phyloP scores from a whole-genome alignment of 768 basidiomycete genomes.

The Pulveroboletus sp. region DNA sequence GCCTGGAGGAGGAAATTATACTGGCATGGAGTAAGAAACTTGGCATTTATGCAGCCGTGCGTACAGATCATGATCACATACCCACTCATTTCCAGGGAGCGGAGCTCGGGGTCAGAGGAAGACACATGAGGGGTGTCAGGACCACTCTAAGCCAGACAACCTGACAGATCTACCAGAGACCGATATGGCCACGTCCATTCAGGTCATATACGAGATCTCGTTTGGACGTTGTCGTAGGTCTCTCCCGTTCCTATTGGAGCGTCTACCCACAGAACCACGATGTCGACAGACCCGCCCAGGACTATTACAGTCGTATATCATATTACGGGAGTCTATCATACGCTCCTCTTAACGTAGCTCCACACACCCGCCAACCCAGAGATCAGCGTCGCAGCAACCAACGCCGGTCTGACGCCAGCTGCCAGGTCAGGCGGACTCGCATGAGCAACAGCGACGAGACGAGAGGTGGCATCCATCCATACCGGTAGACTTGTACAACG shows the following conservation, averaged over 20 bases:
- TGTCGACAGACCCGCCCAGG: conserved; percentile 34
- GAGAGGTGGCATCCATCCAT: conserved; percentile 34
- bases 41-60: conserved; percentile 36
- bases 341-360: conserved; percentile 89
- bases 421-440: conserved; percentile 31
- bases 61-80: conserved; percentile 34
- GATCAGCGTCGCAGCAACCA: conserved; percentile 85
- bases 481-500: conserved; percentile 93
- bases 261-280: conserved; percentile 20
- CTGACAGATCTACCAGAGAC: conserved; percentile 33
- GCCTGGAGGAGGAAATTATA: conserved; percentile 27
- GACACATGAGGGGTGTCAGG: conserved; percentile 36
- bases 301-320: conserved; percentile 42
- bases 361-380: conserved; percentile 88
- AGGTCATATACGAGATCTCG: conserved; percentile 29
- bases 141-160: conserved; percentile 28
- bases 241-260: conserved; percentile 23
- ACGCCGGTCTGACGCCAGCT: conserved; percentile 91
- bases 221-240: conserved; percentile 24
- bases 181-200: conserved; percentile 32
- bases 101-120: conserved; percentile 38
- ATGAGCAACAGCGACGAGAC: conserved; percentile 33
- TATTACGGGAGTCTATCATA: conserved; percentile 54
- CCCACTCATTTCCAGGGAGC: conserved; percentile 38
- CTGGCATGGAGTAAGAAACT: conserved; percentile 30